Evolutionary conservation across 805 yeast genomes (phyloP), one percentile per base, ranked within the genome.

Genomic region (Kodamaea laetipori): DNA sequence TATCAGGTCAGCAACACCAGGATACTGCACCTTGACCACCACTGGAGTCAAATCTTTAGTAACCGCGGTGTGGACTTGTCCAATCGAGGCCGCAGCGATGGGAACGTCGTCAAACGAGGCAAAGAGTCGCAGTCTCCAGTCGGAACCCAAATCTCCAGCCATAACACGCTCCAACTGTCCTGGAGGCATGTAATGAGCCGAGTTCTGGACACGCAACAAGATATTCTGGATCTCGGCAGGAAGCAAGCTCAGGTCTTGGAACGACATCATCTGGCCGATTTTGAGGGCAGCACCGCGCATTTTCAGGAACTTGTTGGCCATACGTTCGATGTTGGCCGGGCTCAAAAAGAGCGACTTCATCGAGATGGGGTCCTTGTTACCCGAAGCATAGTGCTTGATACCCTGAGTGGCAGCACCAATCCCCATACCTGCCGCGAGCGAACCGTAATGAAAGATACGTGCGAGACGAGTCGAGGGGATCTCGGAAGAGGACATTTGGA

Each of bases 241-340:
- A 32, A 92, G 67, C 25, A 92, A 80, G 23, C 86, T 76, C 47
- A 84, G 81, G 61, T 92, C 98, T 65, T 94, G 99, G 63, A 94
- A 92, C 2, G 97, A 88, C 64, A 94, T 69, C 85, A 94, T 80
- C 66, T 94, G 99, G n/a, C 99, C 99, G 44, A 94, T 78, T 59
- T 94, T 94, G 58, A 94, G 73, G 2, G 99, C 99, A 2, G 98
- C 99, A n/a, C 99, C 99, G 58, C 99, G 78, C 99, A 94, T 94
- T 58, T 87, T 82, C 40, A 94, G 80, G 54, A 94, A 81, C 61
- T 89, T 90, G 54, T 80, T 81, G 9, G 96, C 95, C 71, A 94
- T 80, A 41, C 95, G 66, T 55, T 92, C 96, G 33, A 94, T 82
- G 62, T 92, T 94, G 12, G 78, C 77, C 5, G 95, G 90, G 3